Evolutionary conservation across 805 yeast species (phyloP).

Genomic region (Phaffomyces opuntiae): DNA sequence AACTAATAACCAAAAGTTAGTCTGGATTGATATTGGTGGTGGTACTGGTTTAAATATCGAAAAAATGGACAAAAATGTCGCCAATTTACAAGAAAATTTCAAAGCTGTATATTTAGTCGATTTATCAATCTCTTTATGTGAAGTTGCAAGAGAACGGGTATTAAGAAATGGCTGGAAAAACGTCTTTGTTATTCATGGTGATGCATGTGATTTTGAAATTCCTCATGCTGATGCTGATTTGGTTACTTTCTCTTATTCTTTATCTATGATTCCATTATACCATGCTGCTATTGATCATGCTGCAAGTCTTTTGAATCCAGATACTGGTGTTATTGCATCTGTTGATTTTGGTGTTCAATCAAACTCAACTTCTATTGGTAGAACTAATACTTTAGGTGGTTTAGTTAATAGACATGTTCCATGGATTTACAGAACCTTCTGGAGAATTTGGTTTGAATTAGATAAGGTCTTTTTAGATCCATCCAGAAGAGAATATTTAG

Average conservation of each 20-base stretch:
- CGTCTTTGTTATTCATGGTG: conserved; percentile 64
- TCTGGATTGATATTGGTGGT: conserved; percentile 81
- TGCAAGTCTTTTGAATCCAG: conserved; percentile 40
- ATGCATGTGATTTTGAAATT: conserved; percentile 64
- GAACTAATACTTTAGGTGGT: conserved; percentile 73
- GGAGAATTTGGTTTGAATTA: conserved; percentile 86
- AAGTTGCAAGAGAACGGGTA: conserved; percentile 59
- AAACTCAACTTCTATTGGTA: conserved; percentile 53
- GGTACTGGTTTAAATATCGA: conserved; percentile 84
- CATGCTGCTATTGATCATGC: conserved; percentile 74
- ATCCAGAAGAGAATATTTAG: conserved; percentile 75
- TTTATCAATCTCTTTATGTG: conserved; percentile 69
- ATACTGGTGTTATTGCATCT: conserved; percentile 56
- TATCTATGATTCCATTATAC: conserved; percentile 81
- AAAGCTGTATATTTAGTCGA: conserved; percentile 67
- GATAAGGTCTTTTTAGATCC: conserved; percentile 76
- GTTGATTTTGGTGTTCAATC: conserved; percentile 81
- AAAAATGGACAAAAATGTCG: conserved; percentile 52
- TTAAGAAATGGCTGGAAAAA: conserved; percentile 41
- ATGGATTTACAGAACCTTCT: conserved; percentile 72
- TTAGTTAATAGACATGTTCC: conserved; percentile 62
- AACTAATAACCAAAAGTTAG: conserved; percentile 34
- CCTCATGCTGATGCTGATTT: conserved; percentile 52
- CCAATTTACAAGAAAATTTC: conserved; percentile 34
- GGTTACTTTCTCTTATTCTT: conserved; percentile 71